Evolutionary conservation across 345 rosid genomes (phyloP), one percentile per base, ranked within the genome.

Genomic region (Sisymbrium altissimum): DNA sequence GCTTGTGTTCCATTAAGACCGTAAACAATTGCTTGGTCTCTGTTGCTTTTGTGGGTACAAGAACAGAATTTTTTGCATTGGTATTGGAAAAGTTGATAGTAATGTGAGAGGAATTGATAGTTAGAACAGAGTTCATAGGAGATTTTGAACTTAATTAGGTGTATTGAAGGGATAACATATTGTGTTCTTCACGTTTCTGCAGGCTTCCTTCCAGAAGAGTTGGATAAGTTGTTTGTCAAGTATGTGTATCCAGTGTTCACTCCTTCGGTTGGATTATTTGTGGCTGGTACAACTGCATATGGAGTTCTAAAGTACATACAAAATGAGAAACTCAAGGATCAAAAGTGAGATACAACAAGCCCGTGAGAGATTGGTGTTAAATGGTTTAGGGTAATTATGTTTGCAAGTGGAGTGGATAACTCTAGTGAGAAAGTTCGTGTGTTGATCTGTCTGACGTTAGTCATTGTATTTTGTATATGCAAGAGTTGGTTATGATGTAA

Each of bases 151-250:
- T 12, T 13, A 39, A 39, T 23, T 41, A 4, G 6, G 3, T 36
- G 40, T 9, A 36, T 9, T 36, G 6, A 13, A 13, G 7, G 15
- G n/a, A 43, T 54, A 19, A 7, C 12, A 3, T 6, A 81, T 17
- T 88, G 86, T 58, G 60, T 32, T 52, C 36, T n/a, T 15, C 25
- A 9, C 59, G n/a, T 33, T 4, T 78, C 3, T 70, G 75, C 87
- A 91, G 96, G 96, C 2, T 87, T 94, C 79, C 83, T 94, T 23
- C 97, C 96, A 1, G 97, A 91, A 55, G 89, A 89, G 53, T 81
- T 89, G 87, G 97, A 94, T 73, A 87, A 78, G 55, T 76, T 89
- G 76, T 85, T 88, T 50, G 95, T 89, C 68, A 94, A 89, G 89
- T 89, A 87, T 79, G 80, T 89, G 39, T 94, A 91, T 70, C 96